Base-by-base conservation (phyloP, 2,329 filamentous ascomycete species). In the Metarhizium rileyi region DNA sequence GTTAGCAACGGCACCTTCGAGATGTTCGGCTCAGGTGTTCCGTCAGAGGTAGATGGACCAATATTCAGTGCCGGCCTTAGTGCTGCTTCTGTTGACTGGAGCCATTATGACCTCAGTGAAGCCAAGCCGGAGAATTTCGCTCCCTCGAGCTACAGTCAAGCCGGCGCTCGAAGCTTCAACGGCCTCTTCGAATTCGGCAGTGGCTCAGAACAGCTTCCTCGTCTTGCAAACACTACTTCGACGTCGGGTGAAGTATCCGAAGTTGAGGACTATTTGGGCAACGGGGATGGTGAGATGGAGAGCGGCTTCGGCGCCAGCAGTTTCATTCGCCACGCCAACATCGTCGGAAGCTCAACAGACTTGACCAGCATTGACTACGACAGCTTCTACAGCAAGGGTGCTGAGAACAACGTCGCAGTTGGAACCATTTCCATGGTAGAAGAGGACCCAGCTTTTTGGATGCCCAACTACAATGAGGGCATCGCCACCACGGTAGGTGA, bases 211-310 rank as follows among this genome's bases (percentile, higher is more conserved):
- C 76, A 75, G 54, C 71, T 75, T 26, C 72, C 74, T 46, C 69
- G 75, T 45, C 62, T 83, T 58, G 76, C 78, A 53, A 71, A 77
- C 59, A 72, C 72, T 46, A 78, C 76, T 1, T 80, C 79, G 9
- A 83, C 79, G 8, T 85, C 81, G 12, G 81, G 81, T 33, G 81
- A 85, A 52, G 80, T 84, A 8, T 84, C 81, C 9, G 81, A 84
- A 61, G 79, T 80, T 5, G 82, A 84, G 53, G 81, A 84, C 55
- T 74, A 76, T 52, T 65, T 74, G 46, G 68, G 67, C 46, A 67
- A 72, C 54, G 68, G 72, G 54, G 68, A 68, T 30, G 75, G 76
- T 53, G 70, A 73, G 44, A 75, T 75, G 53, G 68, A 70, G 25
- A 59, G 74, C 50, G 71, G 73, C 46, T 66, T 70, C 20, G 65